These are phyloP conservation scores for Lichtheimia hyalospora DNA, from an alignment of 371 early-diverging fungal genomes.

Conservation along the genomic window DNA sequence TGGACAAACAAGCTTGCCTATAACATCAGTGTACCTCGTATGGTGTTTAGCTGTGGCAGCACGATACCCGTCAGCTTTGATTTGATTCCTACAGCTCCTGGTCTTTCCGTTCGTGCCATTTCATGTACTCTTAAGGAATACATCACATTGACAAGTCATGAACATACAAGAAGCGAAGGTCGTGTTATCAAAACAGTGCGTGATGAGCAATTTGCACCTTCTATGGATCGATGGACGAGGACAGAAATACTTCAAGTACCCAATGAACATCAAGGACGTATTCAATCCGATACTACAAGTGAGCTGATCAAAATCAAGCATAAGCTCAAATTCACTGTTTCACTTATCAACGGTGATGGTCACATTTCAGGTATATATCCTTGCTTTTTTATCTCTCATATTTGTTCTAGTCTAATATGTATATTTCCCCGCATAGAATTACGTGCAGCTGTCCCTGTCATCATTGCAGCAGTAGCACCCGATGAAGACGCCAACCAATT, in stretches of 20 bases:
- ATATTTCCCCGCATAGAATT: slow-evolving; percentile 23
- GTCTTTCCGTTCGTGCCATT: slow-evolving; percentile 30
- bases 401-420: neutral
- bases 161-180: slow-evolving; percentile 34
- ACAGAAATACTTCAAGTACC: slow-evolving; percentile 28
- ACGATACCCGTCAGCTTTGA: slow-evolving; percentile 44
- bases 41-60: slow-evolving; percentile 32
- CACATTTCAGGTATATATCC: slow-evolving; percentile 43
- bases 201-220: slow-evolving; percentile 30
- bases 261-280: slow-evolving; percentile 6
- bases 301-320: slow-evolving; percentile 46
- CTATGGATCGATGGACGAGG: slow-evolving; percentile 23
- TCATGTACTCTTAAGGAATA: slow-evolving; percentile 43
- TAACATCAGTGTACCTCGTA: slow-evolving; percentile 43
- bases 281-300: slow-evolving; percentile 29
- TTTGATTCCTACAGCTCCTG: slow-evolving; percentile 33
- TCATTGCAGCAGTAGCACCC: slow-evolving; percentile 36
- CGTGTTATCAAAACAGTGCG: slow-evolving; percentile 26
- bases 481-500: slow-evolving; percentile 39
- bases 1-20: slow-evolving; percentile 50
- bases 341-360: slow-evolving; percentile 45
- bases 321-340: slow-evolving; percentile 43
- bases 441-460: slow-evolving; percentile 43
- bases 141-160: slow-evolving; percentile 26
- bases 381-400: neutral